Conservation (phyloP, 176 grass and related monocot genomes). For the Areca catechu region DNA sequence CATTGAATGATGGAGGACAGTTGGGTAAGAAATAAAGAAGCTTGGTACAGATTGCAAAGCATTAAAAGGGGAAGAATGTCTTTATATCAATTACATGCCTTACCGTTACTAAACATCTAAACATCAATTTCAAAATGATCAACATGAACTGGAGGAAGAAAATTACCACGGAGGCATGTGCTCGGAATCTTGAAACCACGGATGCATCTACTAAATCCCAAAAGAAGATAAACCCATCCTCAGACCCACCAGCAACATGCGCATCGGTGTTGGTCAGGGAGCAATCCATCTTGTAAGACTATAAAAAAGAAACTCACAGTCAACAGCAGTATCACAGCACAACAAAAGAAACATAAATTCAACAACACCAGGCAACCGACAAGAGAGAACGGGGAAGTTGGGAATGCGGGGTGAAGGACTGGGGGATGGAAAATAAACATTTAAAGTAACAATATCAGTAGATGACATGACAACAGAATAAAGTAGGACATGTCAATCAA, state of each 20-base stretch:
- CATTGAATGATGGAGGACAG: too few species aligned
- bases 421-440: too few species aligned
- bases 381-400: too few species aligned
- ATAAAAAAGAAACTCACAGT: slow-evolving; percentile 3
- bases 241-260: slow-evolving; percentile 76
- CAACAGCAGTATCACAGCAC: neutral
- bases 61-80: too few species aligned
- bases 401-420: too few species aligned
- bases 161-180: slow-evolving; percentile 88
- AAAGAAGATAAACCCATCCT: slow-evolving; percentile 76
- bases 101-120: too few species aligned
- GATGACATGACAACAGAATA: slow-evolving; percentile 3
- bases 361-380: too few species aligned
- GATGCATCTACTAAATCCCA: slow-evolving; percentile 91
- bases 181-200: slow-evolving; percentile 65
- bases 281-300: slow-evolving; percentile 97
- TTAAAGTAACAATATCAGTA: neutral
- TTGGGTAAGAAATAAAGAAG: too few species aligned
- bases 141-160: neutral
- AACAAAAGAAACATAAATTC: neutral
- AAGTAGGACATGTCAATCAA: slow-evolving; percentile 1
- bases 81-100: too few species aligned
- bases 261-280: slow-evolving; percentile 91
- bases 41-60: too few species aligned
- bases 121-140: too few species aligned